Evolutionary conservation across 108 stramenopile species (phyloP), one percentile per base, ranked within the genome.

Genomic region (Discostella pseudostelligera): DNA sequence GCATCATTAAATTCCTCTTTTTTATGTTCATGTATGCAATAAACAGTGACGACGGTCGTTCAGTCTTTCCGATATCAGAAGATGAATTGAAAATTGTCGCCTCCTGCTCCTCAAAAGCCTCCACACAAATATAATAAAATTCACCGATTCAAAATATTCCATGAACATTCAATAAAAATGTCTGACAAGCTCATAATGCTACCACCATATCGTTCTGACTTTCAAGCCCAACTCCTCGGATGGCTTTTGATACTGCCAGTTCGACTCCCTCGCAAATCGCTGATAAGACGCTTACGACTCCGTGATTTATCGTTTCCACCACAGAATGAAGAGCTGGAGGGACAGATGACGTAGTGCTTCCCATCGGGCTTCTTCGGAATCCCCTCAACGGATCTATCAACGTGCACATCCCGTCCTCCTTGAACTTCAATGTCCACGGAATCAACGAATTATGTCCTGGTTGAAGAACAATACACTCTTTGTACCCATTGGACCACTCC

Each of bases 401-500:
- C 26, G 50, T 58, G 53, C 73, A 74, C 0, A 8, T 56, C 0
- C 65, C 73, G 19, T 67, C 59, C 0, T 67, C 73, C n/a, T 60
- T 66, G 39, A 67, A 74, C 21, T 60, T 43, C 46, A 74, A 32
- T 28, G 60, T 74, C 16, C 66, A 17, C 25, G 73, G 59, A 32
- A 47, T 48, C 22, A 17, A 48, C 7, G 47, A 48, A 14, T 26
- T 3, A 28, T 25, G 57, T 12, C 19, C 51, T 25, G 58, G 72
- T 42, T 29, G 58, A 54, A 74, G 65, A 16, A 74, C 53, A 6
- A 62, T 43, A 54, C 73, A 74, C 45, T 74, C 73, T 46, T 67
- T 59, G 36, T 56, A 62, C 37, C 13, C 32, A 45, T 55, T 51
- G 2, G 65, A 67, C 73, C 73, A 74, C 26, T 74, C 65, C 44